Evolutionary conservation across 169 alveolate genomes (phyloP), one percentile per base, ranked within the genome.

Genomic region (Plasmodium falciparum): DNA sequence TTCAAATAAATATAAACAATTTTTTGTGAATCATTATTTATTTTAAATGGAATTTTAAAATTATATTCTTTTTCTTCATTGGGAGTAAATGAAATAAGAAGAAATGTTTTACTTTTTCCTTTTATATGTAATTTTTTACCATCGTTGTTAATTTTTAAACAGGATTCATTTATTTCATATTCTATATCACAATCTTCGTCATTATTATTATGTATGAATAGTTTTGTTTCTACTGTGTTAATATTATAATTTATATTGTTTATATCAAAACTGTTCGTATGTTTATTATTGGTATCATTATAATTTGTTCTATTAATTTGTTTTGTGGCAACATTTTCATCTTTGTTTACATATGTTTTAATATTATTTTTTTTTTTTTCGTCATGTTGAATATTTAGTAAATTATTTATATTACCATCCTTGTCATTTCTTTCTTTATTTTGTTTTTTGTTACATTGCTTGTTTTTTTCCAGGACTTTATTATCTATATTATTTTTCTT

Each of bases 131-230:
- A 29, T 54, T 47, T 80, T 58, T 80, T 54, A 67, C 54, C 22
- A 20, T 22, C 6, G 52, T 58, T 80, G 54, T 15, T 54, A 33
- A 80, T 80, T 58, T 58, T 58, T 43, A 80, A 73, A 56, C 73
- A 80, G 12, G 58, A 45, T 61, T 80, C 90, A 80, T 69, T 80
- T 47, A 80, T 9, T 15, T 66, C 83, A 70, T 80, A 80, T 56
- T 80, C 90, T 20, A 80, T 69, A 61, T 69, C 67, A 17, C 90
- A 80, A 43, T 80, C 90, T 61, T 67, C 90, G 29, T 80, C 80
- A 69, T 70, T 80, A 70, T 80, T 80, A 62, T 80, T 80, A 50
- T 69, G 17, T 67, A 80, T 80, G 12, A 67, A 11, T 33, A 80
- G 73, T 69, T 80, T 80, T 13, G 90, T 45, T 49, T 67, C 54